These are phyloP conservation scores for Leishmania mexicana DNA, from an alignment of 208 protist species.

Conservation along the genomic window DNA sequence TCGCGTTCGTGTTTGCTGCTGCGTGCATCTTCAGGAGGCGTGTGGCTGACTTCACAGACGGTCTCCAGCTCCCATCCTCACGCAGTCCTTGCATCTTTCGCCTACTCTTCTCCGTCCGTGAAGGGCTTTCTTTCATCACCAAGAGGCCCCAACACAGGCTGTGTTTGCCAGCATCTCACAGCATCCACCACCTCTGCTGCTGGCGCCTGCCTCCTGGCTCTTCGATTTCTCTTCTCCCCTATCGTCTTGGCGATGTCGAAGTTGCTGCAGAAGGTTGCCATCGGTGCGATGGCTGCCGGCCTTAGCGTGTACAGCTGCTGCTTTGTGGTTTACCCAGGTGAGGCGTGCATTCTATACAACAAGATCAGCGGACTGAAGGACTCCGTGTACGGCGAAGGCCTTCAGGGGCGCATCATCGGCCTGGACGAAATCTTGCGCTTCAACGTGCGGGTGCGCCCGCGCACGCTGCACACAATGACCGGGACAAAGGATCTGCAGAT, in stretches of 20 bases:
- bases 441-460: slow-evolving; percentile 94
- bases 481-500: slow-evolving; percentile 94
- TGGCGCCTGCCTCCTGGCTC: slow-evolving; percentile 5
- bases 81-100: neutral
- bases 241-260: slow-evolving; percentile 48
- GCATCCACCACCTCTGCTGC: neutral
- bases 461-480: slow-evolving; percentile 91
- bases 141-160: neutral
- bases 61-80: neutral
- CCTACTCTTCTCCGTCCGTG: neutral
- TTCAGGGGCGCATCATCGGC: slow-evolving; percentile 92
- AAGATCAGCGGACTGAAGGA: slow-evolving; percentile 89
- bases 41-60: neutral
- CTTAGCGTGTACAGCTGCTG: slow-evolving; percentile 88
- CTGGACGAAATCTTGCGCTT: slow-evolving; percentile 97
- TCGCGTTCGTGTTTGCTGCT: neutral
- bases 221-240: slow-evolving; percentile 5
- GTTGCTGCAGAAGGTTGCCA: slow-evolving; percentile 61
- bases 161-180: neutral
- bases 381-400: slow-evolving; percentile 89
- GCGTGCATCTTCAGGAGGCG: neutral
- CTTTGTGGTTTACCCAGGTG: slow-evolving; percentile 91
- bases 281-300: slow-evolving; percentile 67
- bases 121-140: neutral
- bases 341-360: slow-evolving; percentile 93